Conservation (phyloP, 192 early-diverging fungal genomes). For the Coemansia sp. region DNA sequence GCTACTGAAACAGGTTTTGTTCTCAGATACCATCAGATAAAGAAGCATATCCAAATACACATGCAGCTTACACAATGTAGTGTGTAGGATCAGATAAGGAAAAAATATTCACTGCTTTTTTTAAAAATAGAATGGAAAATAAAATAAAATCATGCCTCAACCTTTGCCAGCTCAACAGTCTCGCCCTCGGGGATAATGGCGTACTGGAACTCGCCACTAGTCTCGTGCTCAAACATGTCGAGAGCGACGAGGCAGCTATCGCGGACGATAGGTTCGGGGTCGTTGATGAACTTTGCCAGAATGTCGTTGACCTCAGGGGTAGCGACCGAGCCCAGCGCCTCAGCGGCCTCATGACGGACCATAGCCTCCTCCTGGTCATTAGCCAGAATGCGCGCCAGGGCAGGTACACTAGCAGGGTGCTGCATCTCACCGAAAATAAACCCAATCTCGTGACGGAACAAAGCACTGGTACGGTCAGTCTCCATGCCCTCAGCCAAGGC, state of each 20-base stretch:
- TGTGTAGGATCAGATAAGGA: not conserved
- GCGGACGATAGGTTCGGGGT: conserved; percentile 82
- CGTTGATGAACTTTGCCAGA: conserved; percentile 71
- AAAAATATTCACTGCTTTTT: not conserved
- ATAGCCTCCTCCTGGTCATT: conserved; percentile 81
- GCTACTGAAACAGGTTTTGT: conserved; percentile 36
- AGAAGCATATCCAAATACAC: not conserved
- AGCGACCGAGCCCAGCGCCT: conserved; percentile 95
- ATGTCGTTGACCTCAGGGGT: conserved; percentile 80
- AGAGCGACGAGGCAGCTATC: conserved; percentile 93
- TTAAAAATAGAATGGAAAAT: not conserved
- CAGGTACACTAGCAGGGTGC: conserved; percentile 86
- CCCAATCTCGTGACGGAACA: conserved; percentile 95
- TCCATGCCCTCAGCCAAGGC: conserved; percentile 85
- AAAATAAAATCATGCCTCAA: not conserved
- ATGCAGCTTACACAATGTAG: not conserved
- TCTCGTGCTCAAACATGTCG: conserved; percentile 96
- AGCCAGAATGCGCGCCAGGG: conserved; percentile 75
- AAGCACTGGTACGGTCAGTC: conserved; percentile 67
- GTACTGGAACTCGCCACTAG: conserved; percentile 85
- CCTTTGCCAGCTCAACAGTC: conserved; percentile 3
- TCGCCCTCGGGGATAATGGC: conserved; percentile 58
- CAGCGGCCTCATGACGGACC: conserved; percentile 97
- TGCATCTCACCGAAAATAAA: conserved; percentile 99
- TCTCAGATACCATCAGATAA: conserved; percentile 11